Percentiles rank a stretch among this genome's conserved stretches.
Conservation (phyloP, 176 grass and related monocot species). For the Puccinellia tenuiflora region DNA sequence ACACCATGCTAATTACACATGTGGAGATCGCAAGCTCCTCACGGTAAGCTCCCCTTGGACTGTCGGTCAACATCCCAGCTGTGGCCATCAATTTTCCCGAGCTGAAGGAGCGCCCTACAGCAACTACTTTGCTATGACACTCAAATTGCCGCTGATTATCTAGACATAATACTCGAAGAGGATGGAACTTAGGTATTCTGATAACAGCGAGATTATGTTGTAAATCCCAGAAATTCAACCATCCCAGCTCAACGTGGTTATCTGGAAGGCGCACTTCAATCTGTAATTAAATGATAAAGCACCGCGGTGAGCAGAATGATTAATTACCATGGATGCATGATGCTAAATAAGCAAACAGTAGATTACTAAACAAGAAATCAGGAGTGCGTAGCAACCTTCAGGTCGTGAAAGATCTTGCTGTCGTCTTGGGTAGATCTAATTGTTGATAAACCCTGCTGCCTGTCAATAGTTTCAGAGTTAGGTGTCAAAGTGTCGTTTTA, state of each 20-base stretch:
- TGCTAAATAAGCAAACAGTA: neutral
- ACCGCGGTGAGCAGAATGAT: neutral
- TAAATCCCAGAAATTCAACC: neutral
- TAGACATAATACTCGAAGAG: neutral
- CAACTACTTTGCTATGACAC: neutral
- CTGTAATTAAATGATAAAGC: neutral
- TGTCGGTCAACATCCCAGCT: neutral
- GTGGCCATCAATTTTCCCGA: neutral
- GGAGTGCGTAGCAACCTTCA: neutral
- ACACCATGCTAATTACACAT: neutral
- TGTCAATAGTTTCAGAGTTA: too few relatives aligned
- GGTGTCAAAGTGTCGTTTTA: too few relatives aligned
- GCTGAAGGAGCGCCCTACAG: neutral
- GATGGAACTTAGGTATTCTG: neutral
- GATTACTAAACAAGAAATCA: neutral
- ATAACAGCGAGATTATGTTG: neutral
- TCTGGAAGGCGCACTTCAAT: neutral
- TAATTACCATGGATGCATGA: neutral
- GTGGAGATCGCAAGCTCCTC: neutral
- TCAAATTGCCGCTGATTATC: neutral
- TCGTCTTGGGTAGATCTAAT: neutral
- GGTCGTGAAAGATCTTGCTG: neutral
- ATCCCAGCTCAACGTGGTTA: neutral
- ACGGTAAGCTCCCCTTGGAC: neutral
- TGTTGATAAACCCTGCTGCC: too few relatives aligned